A percentile compares a stretch with the other conserved stretches of the same genome.
These are phyloP conservation scores for Citrus australasica DNA, from an alignment of 345 rosid genomes.

Conservation along the genomic window DNA sequence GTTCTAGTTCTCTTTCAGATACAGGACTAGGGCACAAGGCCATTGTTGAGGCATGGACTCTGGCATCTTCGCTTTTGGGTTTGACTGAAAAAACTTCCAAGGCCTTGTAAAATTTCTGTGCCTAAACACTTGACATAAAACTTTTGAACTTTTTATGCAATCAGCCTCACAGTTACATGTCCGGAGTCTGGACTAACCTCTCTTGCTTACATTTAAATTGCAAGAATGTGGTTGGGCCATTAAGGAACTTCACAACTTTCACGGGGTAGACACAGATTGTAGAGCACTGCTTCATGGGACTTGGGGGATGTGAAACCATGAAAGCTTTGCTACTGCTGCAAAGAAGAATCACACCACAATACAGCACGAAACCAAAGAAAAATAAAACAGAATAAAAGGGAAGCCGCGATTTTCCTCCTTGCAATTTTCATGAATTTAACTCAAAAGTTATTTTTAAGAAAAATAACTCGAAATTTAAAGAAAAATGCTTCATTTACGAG, in stretches of 20 bases:
- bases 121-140: too few species aligned
- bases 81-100: neutral
- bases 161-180: neutral
- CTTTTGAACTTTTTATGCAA: neutral
- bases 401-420: neutral
- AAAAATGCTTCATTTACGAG: too few species aligned
- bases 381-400: neutral
- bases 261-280: too few species aligned
- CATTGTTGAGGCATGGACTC: neutral
- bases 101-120: neutral
- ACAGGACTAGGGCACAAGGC: neutral
- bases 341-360: neutral
- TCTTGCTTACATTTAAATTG: neutral
- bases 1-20: constrained; percentile 32
- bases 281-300: neutral
- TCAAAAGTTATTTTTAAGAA: too few species aligned
- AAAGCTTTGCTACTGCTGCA: neutral
- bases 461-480: neutral
- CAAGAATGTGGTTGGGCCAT: neutral
- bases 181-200: neutral
- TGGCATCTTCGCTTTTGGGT: neutral
- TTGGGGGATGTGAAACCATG: neutral
- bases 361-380: neutral
- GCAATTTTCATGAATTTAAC: neutral
- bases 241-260: neutral